These are phyloP conservation scores for Wickerhamomyces bisporus DNA, from an alignment of 805 yeast species.

Conservation along the genomic window DNA sequence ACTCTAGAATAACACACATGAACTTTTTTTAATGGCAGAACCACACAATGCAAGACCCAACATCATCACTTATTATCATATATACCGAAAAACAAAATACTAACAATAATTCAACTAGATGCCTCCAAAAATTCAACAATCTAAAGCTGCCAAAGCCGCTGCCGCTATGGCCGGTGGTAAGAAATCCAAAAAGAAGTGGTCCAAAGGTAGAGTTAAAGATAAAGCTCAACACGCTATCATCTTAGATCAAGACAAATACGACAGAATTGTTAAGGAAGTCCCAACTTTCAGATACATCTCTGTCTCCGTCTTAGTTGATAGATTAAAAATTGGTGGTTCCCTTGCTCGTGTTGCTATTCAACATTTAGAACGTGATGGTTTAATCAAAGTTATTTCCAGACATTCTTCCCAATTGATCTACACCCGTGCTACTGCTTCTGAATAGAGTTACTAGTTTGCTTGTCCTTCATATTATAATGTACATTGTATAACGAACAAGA, in stretches of 20 bases:
- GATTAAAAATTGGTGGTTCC: conserved; percentile 99
- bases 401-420: conserved; percentile 97
- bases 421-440: conserved; percentile 74
- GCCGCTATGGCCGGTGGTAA: conserved; percentile 99
- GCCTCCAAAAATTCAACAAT: conserved; percentile 99
- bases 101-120: conserved; percentile 41
- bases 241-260: conserved; percentile 97
- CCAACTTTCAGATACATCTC: conserved; percentile 98
- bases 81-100: too few species aligned
- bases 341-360: conserved; percentile 96
- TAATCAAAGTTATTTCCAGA: conserved; percentile 87
- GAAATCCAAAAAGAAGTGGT: conserved; percentile 99
- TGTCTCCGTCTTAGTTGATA: conserved; percentile 96
- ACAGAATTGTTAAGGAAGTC: conserved; percentile 98
- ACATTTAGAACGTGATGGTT: conserved; percentile 93
- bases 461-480: conserved; percentile 20
- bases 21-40: too few species aligned
- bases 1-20: too few species aligned
- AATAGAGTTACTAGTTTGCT: conserved; percentile 35
- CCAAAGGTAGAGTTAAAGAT: conserved; percentile 99
- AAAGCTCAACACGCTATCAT: conserved; percentile 98
- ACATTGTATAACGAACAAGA: conserved; percentile 24
- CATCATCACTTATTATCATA: too few species aligned
- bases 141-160: conserved; percentile 99
- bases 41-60: too few species aligned